Evolutionary conservation across 2,329 filamentous ascomycete species (phyloP).

Genomic region (Colletotrichum noveboracense): DNA sequence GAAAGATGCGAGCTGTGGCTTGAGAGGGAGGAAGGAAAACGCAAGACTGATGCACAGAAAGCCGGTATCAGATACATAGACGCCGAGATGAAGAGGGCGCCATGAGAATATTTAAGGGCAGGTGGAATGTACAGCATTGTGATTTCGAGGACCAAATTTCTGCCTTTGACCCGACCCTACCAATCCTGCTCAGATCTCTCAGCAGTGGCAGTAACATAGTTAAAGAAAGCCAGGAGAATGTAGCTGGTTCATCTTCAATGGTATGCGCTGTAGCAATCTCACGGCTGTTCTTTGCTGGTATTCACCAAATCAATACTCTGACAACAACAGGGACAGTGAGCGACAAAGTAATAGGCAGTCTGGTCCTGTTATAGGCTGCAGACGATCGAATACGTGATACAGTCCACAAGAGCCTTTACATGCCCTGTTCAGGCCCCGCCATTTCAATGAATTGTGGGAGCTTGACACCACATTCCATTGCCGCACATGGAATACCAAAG

Average conservation of each 20-base stretch:
- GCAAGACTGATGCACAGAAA: too few relatives aligned
- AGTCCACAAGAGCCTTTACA: not conserved
- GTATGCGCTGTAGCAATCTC: too few relatives aligned
- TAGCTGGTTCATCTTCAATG: not conserved
- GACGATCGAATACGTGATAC: not conserved
- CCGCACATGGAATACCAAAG: not conserved
- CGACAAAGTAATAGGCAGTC: not conserved
- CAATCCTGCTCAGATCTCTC: too few relatives aligned
- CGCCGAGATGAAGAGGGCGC: too few relatives aligned
- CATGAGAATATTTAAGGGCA: not conserved
- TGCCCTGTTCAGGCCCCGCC: not conserved
- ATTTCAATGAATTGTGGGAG: too few relatives aligned
- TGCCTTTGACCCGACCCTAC: too few relatives aligned
- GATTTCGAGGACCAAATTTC: not conserved
- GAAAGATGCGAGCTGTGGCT: not conserved
- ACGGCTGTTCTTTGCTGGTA: too few relatives aligned
- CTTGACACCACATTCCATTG: too few relatives aligned
- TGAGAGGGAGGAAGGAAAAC: accelerated
- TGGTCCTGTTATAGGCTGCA: not conserved
- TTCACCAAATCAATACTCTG: too few relatives aligned
- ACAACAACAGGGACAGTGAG: not conserved
- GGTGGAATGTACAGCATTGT: not conserved
- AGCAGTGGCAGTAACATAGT: not conserved
- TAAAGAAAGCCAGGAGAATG: not conserved
- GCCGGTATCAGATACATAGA: too few relatives aligned